phyloP scores from a whole-genome alignment of 768 basidiomycete genomes.

The Russula vinacea region DNA sequence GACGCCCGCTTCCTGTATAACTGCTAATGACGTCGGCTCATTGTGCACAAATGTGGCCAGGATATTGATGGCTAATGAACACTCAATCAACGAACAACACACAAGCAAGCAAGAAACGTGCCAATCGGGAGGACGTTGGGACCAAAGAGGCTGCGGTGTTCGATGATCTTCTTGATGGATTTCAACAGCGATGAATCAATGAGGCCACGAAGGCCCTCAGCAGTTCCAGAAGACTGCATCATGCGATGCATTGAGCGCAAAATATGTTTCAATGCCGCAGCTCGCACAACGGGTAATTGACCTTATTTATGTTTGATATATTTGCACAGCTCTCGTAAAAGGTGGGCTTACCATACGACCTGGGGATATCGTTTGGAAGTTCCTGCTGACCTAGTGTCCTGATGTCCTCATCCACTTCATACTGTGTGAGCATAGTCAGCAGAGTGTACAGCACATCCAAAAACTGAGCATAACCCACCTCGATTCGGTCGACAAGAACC shows the following conservation, averaged over 20 bases:
- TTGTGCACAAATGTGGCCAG: slow-evolving; percentile 98
- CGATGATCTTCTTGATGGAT: slow-evolving; percentile 85
- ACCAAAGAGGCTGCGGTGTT: slow-evolving; percentile 79
- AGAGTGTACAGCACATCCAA: background rate
- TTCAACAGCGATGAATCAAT: slow-evolving; percentile 86
- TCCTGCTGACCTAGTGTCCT: slow-evolving; percentile 51
- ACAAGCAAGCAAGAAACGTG: slow-evolving; percentile 39
- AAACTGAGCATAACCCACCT: slow-evolving; percentile 49
- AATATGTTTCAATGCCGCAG: slow-evolving; percentile 83
- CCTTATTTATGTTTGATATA: slow-evolving; percentile 41
- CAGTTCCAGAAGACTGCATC: slow-evolving; percentile 94
- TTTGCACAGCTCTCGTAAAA: slow-evolving; percentile 1
- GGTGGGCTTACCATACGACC: slow-evolving; percentile 48
- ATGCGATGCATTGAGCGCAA: slow-evolving; percentile 92
- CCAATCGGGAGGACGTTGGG: slow-evolving; percentile 81
- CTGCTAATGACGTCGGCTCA: slow-evolving; percentile 89
- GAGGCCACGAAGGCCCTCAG: slow-evolving; percentile 90
- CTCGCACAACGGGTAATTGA: slow-evolving; percentile 68
- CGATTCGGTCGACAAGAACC: slow-evolving; percentile 79
- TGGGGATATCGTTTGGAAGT: slow-evolving; percentile 44
- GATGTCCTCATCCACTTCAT: slow-evolving; percentile 36
- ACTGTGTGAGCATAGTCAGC: slow-evolving; percentile 32
- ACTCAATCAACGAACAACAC: slow-evolving; percentile 25
- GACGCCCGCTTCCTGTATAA: slow-evolving; percentile 88
- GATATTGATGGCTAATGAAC: slow-evolving; percentile 74